Base-by-base conservation (phyloP, 208 protist genomes). In the Vickermania spadyakhi region DNA sequence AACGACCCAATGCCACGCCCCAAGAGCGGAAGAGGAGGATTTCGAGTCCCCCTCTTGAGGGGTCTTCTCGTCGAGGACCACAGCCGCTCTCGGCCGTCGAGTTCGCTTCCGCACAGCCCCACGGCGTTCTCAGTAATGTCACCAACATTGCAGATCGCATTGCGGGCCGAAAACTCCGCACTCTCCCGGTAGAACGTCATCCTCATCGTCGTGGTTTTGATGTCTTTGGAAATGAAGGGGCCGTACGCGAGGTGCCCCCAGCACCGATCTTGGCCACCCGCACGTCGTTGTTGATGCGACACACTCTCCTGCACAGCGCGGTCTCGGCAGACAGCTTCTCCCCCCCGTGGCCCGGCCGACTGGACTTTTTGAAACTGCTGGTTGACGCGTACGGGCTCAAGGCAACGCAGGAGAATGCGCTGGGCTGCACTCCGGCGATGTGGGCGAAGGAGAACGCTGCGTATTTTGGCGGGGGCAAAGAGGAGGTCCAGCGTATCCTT, bases 361-460 rank as follows among this genome's bases (percentile, higher is more conserved):
- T 66, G 2, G n/a, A 52, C 2, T 70, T 78, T 59, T 54, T 82
- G 4, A 49, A 67, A 31, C 18, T 56, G 45, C 52, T 82, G 25
- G 28, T 79, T 14, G 57, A 52, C 27, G 22, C 60, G 27, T 56
- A 75, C 52, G 22, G 22, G 22, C 13, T 66, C 13, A 18, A 60
- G 13, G 58, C 61, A 2, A 55, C 54, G 3, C 31, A 63, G 50
- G 58, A 65, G 62, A 72, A 82, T 50, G 21, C 60, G 3, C 70
- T 72, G 52, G 72, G 72, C 30, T 73, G 64, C 51, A 82, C 76
- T 28, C 72, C 72, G 23, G 56, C 63, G 14, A 57, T 70, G 59
- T 68, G 56, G 51, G 76, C 76, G 1, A n/a, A 42, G 13, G 65
- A 82, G 36, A 57, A 76, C 62, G 62, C 52, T 27, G 13, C 18